Evolutionary conservation across 306 rosid genomes (phyloP).

Genomic region (Amphicarpaea edgeworthii): DNA sequence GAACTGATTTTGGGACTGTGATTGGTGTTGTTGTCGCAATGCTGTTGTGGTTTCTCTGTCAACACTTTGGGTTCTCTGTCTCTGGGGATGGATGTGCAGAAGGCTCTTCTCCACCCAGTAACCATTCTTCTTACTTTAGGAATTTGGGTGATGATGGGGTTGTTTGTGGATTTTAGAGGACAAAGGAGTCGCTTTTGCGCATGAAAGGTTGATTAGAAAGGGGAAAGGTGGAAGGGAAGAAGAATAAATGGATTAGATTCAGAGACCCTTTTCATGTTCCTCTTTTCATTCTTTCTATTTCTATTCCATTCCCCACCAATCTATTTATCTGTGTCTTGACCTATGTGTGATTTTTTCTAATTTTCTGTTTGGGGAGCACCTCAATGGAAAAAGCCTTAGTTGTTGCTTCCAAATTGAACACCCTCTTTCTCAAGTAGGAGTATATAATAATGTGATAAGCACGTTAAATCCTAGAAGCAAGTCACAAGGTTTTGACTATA

Average conservation of each 20-base stretch:
- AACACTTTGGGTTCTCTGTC: conserved; percentile 57
- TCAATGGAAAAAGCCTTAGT: conserved; percentile 57
- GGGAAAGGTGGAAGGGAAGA: conserved; percentile 1
- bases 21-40: conserved; percentile 42
- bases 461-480: conserved; percentile 36
- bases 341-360: conserved; percentile 42
- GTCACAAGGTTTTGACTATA: conserved; percentile 23
- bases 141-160: conserved; percentile 26
- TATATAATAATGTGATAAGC: conserved; percentile 18
- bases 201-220: conserved; percentile 49
- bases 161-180: conserved; percentile 18
- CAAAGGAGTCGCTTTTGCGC: not conserved
- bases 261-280: conserved; percentile 46
- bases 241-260: conserved; percentile 54
- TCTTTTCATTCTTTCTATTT: conserved; percentile 51
- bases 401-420: conserved; percentile 61
- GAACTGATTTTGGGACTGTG: conserved; percentile 70
- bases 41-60: conserved; percentile 58
- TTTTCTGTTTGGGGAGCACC: conserved; percentile 40
- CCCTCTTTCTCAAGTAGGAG: conserved; percentile 1
- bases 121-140: conserved; percentile 59
- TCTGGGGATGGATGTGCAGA: conserved; percentile 84
- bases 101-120: conserved; percentile 96
- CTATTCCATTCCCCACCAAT: conserved; percentile 47
- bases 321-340: conserved; percentile 50